These are phyloP conservation scores for Aspergillus viridinutans DNA, from an alignment of 2,329 filamentous ascomycete species.

Conservation along the genomic window DNA sequence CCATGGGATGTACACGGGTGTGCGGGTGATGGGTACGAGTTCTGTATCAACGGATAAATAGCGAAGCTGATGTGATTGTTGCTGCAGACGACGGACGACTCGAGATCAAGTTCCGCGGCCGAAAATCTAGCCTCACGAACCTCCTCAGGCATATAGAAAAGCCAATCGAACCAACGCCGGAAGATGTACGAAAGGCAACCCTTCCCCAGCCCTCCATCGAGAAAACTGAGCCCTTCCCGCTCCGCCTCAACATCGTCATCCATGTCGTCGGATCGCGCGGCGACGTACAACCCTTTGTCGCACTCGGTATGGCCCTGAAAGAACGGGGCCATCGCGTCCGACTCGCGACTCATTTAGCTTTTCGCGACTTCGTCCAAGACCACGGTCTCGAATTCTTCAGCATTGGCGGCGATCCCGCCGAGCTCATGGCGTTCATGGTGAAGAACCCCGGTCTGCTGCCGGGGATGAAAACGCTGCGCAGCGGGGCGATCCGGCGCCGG, in stretches of 20 bases:
- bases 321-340: conserved; percentile 68
- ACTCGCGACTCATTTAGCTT: conserved; percentile 67
- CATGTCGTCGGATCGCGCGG: conserved; percentile 72
- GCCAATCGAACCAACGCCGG: not conserved
- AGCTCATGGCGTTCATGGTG: conserved; percentile 87
- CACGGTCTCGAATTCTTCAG: conserved; percentile 71
- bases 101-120: conserved; percentile 74
- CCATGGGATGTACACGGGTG: conserved; percentile 13
- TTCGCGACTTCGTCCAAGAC: conserved; percentile 64
- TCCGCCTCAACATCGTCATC: conserved; percentile 59
- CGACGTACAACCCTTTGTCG: conserved; percentile 72
- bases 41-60: not conserved
- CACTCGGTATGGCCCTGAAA: conserved; percentile 62
- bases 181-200: conserved; percentile 5
- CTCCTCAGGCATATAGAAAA: conserved; percentile 53
- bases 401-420: conserved; percentile 70
- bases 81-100: conserved; percentile 66
- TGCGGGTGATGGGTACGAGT: conserved; percentile 16
- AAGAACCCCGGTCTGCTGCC: conserved; percentile 85
- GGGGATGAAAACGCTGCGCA: conserved; percentile 69
- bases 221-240: conserved; percentile 3
- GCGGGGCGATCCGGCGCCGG: conserved; percentile 70
- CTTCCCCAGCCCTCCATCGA: not conserved
- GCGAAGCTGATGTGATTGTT: not conserved
- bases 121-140: conserved; percentile 60